phyloP scores from a whole-genome alignment of 2,329 filamentous ascomycete species.

The Ceratocystis destructans region DNA sequence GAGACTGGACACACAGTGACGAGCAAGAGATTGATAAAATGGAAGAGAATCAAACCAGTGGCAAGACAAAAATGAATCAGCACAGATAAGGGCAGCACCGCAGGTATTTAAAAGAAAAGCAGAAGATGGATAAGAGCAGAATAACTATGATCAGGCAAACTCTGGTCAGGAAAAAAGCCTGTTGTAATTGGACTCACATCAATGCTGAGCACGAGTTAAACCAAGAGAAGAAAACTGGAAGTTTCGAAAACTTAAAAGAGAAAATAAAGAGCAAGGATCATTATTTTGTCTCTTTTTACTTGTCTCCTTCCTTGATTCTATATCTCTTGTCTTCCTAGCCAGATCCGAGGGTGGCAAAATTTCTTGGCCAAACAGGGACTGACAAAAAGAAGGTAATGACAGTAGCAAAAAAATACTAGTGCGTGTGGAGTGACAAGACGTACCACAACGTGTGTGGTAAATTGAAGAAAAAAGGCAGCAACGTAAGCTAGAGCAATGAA shows the following conservation, averaged over 20 bases:
- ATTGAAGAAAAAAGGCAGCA: not conserved
- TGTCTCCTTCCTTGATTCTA: too few species aligned
- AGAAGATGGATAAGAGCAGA: not conserved
- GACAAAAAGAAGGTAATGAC: not conserved
- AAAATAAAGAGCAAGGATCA: constrained; percentile 5
- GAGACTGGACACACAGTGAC: not conserved
- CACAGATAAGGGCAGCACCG: not conserved
- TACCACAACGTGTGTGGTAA: not conserved
- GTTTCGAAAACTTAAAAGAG: constrained; percentile 7
- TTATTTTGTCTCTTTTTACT: not conserved
- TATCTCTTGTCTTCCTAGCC: not conserved
- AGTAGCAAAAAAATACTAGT: not conserved
- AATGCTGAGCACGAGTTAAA: not conserved
- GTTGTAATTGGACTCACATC: not conserved
- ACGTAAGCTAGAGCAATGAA: not conserved
- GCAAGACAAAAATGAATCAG: not conserved
- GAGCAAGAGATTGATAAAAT: not conserved
- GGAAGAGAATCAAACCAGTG: not conserved
- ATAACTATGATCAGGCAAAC: not conserved
- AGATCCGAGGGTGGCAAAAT: not conserved
- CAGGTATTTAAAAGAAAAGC: not conserved
- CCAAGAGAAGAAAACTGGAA: not conserved
- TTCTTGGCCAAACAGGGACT: not conserved
- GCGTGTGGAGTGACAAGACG: not conserved
- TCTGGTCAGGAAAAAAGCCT: not conserved